Conservation (phyloP, 352 stramenopile species). For the Pythium volutum region DNA sequence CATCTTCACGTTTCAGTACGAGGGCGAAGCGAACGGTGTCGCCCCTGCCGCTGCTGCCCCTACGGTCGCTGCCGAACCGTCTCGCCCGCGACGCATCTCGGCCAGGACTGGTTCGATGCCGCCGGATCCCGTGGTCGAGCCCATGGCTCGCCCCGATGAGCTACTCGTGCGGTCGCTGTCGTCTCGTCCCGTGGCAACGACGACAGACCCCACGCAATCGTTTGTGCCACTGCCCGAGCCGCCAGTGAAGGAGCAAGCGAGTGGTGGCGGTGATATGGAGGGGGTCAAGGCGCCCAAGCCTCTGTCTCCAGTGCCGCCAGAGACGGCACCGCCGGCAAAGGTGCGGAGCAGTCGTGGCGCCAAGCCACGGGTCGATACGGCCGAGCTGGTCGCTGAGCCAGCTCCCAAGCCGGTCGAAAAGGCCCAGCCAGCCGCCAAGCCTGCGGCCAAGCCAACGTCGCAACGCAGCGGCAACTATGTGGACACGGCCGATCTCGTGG, state of each 20-base stretch:
- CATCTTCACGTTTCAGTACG: constrained; percentile 20
- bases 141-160: background rate
- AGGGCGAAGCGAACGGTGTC: background rate
- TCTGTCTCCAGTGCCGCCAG: no score
- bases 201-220: background rate
- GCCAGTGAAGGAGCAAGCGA: background rate
- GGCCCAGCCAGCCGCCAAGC: background rate
- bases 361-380: background rate
- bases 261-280: background rate
- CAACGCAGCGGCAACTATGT: constrained; percentile 6
- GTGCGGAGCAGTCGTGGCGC: background rate
- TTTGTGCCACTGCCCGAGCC: constrained; percentile 7
- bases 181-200: background rate
- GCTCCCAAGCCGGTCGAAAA: background rate
- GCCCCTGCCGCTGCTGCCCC: background rate
- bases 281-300: no score
- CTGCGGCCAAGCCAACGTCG: background rate
- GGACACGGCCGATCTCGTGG: constrained; percentile 18
- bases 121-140: constrained; percentile 8
- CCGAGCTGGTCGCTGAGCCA: constrained; percentile 1
- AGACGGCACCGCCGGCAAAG: background rate
- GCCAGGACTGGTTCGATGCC: constrained; percentile 15
- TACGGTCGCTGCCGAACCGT: background rate
- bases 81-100: constrained; percentile 4
- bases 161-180: constrained; percentile 1